These are phyloP conservation scores for Sicyos edulis DNA, from an alignment of 306 rosid species.

Conservation along the genomic window DNA sequence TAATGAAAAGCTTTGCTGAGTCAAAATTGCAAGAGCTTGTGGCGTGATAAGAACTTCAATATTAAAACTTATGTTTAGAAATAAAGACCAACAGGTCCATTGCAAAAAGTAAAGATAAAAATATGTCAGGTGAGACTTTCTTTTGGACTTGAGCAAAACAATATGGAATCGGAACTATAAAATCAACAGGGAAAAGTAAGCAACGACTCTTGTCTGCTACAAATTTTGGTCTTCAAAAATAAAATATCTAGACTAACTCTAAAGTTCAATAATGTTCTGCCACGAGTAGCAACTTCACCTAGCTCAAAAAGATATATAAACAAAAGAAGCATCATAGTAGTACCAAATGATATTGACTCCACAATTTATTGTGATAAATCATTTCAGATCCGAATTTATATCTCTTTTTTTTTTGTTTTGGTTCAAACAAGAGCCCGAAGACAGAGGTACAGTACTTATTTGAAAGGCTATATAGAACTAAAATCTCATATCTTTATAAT, in stretches of 20 bases:
- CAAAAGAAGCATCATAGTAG: neutral
- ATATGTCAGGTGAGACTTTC: neutral
- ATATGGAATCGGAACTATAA: neutral
- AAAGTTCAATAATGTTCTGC: neutral
- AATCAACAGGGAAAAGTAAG: neutral
- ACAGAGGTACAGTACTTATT: neutral
- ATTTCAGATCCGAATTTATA: neutral
- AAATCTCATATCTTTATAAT: neutral
- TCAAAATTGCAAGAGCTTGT: neutral
- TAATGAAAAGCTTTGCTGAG: neutral
- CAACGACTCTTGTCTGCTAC: neutral
- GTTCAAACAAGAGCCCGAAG: neutral
- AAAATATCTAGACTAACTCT: neutral
- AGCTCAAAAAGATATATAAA: neutral
- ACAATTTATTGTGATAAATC: neutral
- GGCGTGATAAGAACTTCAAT: neutral
- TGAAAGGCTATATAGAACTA: neutral
- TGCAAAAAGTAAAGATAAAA: neutral
- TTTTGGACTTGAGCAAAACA: neutral
- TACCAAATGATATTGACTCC: neutral
- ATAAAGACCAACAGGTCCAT: neutral
- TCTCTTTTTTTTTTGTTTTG: neutral
- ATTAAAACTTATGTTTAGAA: neutral
- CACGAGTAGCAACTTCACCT: slow-evolving; percentile 1
- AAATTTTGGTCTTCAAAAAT: neutral